These are phyloP conservation scores for Rhizophlyctis rosea DNA, from an alignment of 192 early-diverging fungal genomes.

Conservation along the genomic window DNA sequence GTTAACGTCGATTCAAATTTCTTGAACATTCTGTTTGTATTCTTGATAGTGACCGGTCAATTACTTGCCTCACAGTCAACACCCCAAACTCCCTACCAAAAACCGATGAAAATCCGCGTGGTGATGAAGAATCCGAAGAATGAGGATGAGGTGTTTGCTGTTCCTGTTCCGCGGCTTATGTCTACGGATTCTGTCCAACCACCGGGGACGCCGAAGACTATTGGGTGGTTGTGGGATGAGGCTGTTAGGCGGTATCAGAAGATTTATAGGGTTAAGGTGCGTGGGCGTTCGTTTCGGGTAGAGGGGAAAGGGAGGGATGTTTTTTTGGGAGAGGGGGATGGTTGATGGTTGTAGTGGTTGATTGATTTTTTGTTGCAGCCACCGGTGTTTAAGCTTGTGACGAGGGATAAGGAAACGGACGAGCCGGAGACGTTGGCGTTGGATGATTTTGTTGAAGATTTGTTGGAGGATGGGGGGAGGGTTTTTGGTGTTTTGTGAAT, in stretches of 20 bases:
- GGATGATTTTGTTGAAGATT: conserved; percentile 14
- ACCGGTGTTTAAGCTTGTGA: conserved; percentile 19
- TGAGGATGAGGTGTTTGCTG: conserved; percentile 22
- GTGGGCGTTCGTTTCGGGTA: too few species aligned
- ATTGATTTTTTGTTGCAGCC: conserved; percentile 1
- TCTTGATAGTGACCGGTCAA: too few species aligned
- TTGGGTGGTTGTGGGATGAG: conserved; percentile 29
- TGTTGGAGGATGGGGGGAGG: conserved; percentile 17
- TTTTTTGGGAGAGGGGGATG: too few species aligned
- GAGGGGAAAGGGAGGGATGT: neutral
- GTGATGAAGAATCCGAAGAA: conserved; percentile 8
- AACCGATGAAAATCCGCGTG: conserved; percentile 22
- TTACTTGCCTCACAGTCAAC: neutral
- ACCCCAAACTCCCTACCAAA: neutral
- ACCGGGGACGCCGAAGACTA: conserved; percentile 31
- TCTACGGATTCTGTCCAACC: too few species aligned
- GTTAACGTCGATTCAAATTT: too few species aligned
- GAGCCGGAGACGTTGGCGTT: conserved; percentile 21
- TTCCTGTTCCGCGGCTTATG: conserved; percentile 17
- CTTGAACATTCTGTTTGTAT: too few species aligned
- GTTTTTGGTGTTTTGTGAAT: conserved; percentile 1
- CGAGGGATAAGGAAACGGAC: conserved; percentile 21
- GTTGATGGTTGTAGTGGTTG: neutral
- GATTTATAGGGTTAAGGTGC: conserved; percentile 16
- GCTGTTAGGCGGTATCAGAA: conserved; percentile 23